Base-by-base conservation (phyloP, 495 filamentous ascomycete genomes). In the Astrocystis sublimbata region DNA sequence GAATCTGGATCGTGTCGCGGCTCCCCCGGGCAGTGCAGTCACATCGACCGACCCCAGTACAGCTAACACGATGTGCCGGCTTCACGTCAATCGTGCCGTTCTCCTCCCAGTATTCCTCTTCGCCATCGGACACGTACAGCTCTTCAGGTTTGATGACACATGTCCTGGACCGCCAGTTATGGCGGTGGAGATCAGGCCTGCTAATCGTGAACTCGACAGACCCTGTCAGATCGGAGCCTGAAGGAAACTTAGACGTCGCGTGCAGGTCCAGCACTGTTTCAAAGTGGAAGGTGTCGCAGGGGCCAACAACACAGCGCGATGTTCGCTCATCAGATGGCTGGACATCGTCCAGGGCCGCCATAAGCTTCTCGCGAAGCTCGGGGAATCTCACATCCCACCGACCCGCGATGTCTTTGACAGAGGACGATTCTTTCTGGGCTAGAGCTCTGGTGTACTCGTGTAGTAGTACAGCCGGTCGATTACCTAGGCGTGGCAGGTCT, bases 251-350 rank as follows among this genome's bases (percentile, higher is more conserved):
- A 23, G 73, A 69, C 12, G 77, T 75, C 10, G 75, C 72, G 58
- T 78, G 76, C 6, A 83, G 57, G 45, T 81, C 74, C 0, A 85
- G 70, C 7, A 75, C 75, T 10, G 75, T 73, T 38, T 82, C 75
- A 66, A 85, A 78, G 58, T 84, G 80, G 54, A 85, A 67, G n/a
- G 83, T 75, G 55, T 83, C 79, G 62, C 78, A 81, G n/a, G 70
- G 70, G 7, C 70, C 70, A 23, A 74, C 66, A 10, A 76, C 62
- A 31, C 70, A 71, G 13, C 70, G 69, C 4, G 65, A 65, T 17
- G 64, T 64, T 6, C 66, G 68, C 51, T 73, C 63, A 53, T 78
- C 78, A 24, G 69, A 60, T 19, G 69, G 56, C 35, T 70, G 50
- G 28, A 73, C 68, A 43, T 70, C 67, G 24, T 69, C 66, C 5